Base-by-base conservation (phyloP, 768 basidiomycete genomes). In the Asterophora lycoperdoides region DNA sequence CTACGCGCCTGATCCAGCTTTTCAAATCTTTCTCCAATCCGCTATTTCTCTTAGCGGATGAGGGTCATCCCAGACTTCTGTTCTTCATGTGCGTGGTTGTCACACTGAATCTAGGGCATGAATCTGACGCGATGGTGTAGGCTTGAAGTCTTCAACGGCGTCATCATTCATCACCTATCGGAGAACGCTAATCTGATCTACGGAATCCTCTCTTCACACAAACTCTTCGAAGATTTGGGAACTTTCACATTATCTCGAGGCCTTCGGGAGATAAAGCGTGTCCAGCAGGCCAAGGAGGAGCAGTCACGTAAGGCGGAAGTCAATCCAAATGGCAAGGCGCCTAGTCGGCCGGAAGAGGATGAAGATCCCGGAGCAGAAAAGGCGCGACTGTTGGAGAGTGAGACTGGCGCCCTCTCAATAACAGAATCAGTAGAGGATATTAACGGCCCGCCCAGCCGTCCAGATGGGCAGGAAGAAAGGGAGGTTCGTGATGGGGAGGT, bases 1-100 rank as follows among this genome's bases (percentile, higher is more conserved):
- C 93, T 3, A 86, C 89, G 5, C 78, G 89, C 14, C 75, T 99
- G 6, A 64, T 94, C 30, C 93, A 96, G 65, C 77, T 98, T 5
- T 92, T 96, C 68, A 84, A 79, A 23, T 91, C 95, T 0, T 95
- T 99, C 63, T 85, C 92, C 5, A 90, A 86, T 51, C 90, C 96
- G 0, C 70, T 83, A 2, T 97, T 97, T 66, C 70, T 98, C 29
- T 69, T 99, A 15, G 84, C 89, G 2, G 96, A 98, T 54, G 96
- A 97, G 66, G 92, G 94, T 6, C 93, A 97, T 61, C 96, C 96
- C 1, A 72, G 96, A 52, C 69, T 97, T 26, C 76, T 97, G 28
- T 98, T 89, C 68, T 96, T 92, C 64, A 85, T 93, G 90, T 91
- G 53, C 52, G 81, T 65, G 20, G 3, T 14, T 38, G 36, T 33